Conservation (phyloP, 139 green algal species). For the Chlamydomonas applanata region DNA sequence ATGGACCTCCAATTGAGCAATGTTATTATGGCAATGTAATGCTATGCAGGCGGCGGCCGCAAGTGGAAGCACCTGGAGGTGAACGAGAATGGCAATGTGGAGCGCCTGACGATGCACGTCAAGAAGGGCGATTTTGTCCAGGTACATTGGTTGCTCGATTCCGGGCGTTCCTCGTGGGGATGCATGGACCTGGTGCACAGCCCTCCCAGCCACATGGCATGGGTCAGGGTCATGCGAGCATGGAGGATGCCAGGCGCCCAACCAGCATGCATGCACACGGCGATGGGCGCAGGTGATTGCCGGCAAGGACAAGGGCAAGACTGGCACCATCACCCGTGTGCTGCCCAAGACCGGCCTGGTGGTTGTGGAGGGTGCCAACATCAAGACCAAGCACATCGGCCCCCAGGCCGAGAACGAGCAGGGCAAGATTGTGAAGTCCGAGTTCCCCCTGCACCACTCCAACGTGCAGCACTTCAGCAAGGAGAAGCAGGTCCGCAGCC, state of each 20-base stretch:
- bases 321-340: slow-evolving; percentile 80
- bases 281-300: slow-evolving; percentile 75
- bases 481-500: slow-evolving; percentile 57
- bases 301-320: slow-evolving; percentile 90
- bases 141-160: slow-evolving; percentile 45
- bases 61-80: slow-evolving; percentile 81
- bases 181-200: too few species aligned
- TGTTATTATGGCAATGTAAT: neutral
- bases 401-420: slow-evolving; percentile 74
- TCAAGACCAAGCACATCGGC: slow-evolving; percentile 87
- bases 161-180: neutral
- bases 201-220: too few species aligned
- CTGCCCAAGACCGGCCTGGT: slow-evolving; percentile 79
- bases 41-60: slow-evolving; percentile 66
- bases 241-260: too few species aligned
- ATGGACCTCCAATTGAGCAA: neutral
- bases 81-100: slow-evolving; percentile 78
- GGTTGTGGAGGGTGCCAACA: slow-evolving; percentile 91
- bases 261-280: too few species aligned
- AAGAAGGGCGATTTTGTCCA: slow-evolving; percentile 85
- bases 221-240: too few species aligned
- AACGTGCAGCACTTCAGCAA: slow-evolving; percentile 96
- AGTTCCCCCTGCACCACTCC: slow-evolving; percentile 92
- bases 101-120: slow-evolving; percentile 83
- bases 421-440: slow-evolving; percentile 77